Conservation (phyloP, 1,139 yeast genomes). For the Magnusiomyces suaveolens region DNA sequence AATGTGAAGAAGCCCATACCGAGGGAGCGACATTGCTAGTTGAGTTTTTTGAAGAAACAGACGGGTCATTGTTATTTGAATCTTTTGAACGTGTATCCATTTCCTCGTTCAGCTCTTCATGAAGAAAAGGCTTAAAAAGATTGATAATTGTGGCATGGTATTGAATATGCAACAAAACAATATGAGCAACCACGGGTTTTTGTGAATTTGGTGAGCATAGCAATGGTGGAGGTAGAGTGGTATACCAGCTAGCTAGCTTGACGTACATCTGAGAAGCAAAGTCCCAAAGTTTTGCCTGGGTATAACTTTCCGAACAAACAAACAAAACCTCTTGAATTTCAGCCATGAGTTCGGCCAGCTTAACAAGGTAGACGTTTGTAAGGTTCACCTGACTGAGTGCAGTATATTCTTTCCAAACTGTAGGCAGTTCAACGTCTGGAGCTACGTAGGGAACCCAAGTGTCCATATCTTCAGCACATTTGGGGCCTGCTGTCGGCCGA, state of each 20-base stretch:
- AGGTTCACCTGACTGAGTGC: slow-evolving; percentile 10
- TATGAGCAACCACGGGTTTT: slow-evolving; percentile 17
- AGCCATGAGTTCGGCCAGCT: slow-evolving; percentile 12
- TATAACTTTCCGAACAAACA: slow-evolving; percentile 11
- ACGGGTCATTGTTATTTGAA: not conserved
- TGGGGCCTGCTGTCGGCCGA: slow-evolving; percentile 10
- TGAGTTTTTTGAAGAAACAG: slow-evolving; percentile 1
- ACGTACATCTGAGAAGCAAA: slow-evolving; percentile 16
- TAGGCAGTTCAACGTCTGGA: slow-evolving; percentile 9
- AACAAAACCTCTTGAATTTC: slow-evolving; percentile 16
- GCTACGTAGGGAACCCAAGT: slow-evolving; percentile 14
- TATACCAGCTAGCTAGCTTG: slow-evolving; percentile 19
- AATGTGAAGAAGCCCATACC: slow-evolving; percentile 12
- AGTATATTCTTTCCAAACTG: slow-evolving; percentile 14
- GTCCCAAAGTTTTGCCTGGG: slow-evolving; percentile 6
- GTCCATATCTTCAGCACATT: not conserved
- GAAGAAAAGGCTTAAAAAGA: slow-evolving; percentile 20
- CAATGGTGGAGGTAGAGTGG: slow-evolving; percentile 18
- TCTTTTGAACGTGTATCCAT: not conserved
- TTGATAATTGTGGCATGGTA: slow-evolving; percentile 20
- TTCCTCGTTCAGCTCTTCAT: not conserved
- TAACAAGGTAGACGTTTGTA: slow-evolving; percentile 12
- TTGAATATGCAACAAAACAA: slow-evolving; percentile 20
- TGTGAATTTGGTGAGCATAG: slow-evolving; percentile 16
- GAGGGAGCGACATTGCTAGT: not conserved